Conservation (phyloP, 305 asterid genomes). For the Fraxinus paxiana region DNA sequence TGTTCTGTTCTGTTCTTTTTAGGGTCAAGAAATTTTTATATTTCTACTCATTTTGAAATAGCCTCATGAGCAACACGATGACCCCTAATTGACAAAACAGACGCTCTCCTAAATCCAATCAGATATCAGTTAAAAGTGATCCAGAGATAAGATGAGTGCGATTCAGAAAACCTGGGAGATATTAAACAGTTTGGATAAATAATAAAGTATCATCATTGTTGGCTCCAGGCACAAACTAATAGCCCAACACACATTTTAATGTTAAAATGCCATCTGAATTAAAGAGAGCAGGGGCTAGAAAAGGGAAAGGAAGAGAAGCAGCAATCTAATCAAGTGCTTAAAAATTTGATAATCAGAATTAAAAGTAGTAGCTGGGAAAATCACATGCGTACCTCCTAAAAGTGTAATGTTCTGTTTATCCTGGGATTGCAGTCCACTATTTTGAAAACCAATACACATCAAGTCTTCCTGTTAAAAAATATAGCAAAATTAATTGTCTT, state of each 20-base stretch:
- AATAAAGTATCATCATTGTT: not conserved
- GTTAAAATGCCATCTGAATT: slow-evolving; percentile 6
- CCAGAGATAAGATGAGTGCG: not conserved
- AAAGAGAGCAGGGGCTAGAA: not conserved
- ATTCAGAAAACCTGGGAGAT: slow-evolving; percentile 13
- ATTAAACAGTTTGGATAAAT: slow-evolving; percentile 16
- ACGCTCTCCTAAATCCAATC: not conserved
- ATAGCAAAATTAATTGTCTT: slow-evolving; percentile 13
- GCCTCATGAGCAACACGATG: not conserved
- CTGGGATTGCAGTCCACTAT: slow-evolving; percentile 63
- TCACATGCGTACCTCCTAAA: slow-evolving; percentile 68
- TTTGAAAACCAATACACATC: slow-evolving; percentile 97
- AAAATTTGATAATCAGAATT: slow-evolving; percentile 4
- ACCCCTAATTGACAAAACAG: not conserved
- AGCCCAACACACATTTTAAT: not conserved
- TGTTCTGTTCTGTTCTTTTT: not conserved
- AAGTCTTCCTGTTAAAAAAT: slow-evolving; percentile 64
- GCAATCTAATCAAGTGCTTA: not conserved
- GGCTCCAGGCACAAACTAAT: slow-evolving; percentile 8
- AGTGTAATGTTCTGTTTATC: slow-evolving; percentile 76
- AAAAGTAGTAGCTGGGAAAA: slow-evolving; percentile 15
- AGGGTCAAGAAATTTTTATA: not conserved
- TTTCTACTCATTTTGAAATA: not conserved
- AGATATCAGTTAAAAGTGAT: not conserved
- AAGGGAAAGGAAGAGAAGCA: not conserved